Conservation (phyloP, 1,139 yeast species). For the Candida labiduridarum region DNA sequence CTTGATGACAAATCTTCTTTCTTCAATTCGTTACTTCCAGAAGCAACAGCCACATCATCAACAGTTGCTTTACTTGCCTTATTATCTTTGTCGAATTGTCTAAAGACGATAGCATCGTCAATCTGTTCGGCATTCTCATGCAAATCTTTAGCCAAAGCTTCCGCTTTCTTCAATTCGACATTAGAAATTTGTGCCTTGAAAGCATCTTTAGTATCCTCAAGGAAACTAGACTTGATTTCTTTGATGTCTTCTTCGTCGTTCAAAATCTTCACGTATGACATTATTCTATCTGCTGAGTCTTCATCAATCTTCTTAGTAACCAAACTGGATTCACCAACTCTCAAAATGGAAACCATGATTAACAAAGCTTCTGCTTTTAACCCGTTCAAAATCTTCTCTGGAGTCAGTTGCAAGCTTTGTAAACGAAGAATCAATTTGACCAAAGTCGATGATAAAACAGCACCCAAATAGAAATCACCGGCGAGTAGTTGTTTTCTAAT, state of each 20-base stretch:
- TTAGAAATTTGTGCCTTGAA: conserved; percentile 64
- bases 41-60: conserved; percentile 55
- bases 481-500: conserved; percentile 78
- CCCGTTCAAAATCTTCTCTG: conserved; percentile 68
- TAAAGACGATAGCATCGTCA: conserved; percentile 79
- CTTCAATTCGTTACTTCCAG: conserved; percentile 41
- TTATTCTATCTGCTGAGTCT: conserved; percentile 90
- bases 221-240: conserved; percentile 69
- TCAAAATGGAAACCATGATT: conserved; percentile 85
- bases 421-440: conserved; percentile 86
- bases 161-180: conserved; percentile 59
- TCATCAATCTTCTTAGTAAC: conserved; percentile 85
- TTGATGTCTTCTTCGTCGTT: conserved; percentile 61
- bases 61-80: conserved; percentile 30
- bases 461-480: conserved; percentile 90
- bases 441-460: conserved; percentile 85
- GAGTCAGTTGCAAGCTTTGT: conserved; percentile 53
- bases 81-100: conserved; percentile 71
- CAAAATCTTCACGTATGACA: conserved; percentile 77
- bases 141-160: conserved; percentile 58
- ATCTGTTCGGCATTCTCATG: conserved; percentile 76
- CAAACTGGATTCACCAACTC: conserved; percentile 84
- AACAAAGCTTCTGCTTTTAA: conserved; percentile 93
- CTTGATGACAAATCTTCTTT: conserved; percentile 71
- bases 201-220: conserved; percentile 86